phyloP scores from a whole-genome alignment of 495 filamentous ascomycete genomes.

The Rhypophila decipiens region DNA sequence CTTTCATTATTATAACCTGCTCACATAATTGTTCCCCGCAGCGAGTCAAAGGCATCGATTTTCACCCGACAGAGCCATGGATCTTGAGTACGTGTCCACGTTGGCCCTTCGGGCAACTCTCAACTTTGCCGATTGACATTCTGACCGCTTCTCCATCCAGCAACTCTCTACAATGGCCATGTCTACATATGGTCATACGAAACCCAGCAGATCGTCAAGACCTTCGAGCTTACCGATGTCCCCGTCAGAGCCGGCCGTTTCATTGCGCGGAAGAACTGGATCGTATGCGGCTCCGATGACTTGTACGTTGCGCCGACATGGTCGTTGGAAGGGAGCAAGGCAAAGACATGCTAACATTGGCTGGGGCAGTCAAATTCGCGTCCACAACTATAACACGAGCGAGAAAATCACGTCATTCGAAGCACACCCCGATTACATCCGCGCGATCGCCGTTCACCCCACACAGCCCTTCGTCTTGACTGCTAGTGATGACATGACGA shows the following conservation, averaged over 20 bases:
- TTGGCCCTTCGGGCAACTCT: background rate
- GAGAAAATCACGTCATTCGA: conserved; percentile 99
- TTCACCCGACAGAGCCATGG: conserved; percentile 95
- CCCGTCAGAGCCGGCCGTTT: conserved; percentile 96
- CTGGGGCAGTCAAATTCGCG: conserved; percentile 24
- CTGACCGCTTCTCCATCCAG: conserved; percentile 11
- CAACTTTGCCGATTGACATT: background rate
- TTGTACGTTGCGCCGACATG: conserved; percentile 63
- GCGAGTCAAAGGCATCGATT: conserved; percentile 96
- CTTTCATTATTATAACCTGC: conserved; percentile 45
- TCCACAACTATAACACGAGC: conserved; percentile 97
- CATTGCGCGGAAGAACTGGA: conserved; percentile 98
- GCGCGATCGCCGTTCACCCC: conserved; percentile 94
- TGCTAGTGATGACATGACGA: conserved; percentile 98
- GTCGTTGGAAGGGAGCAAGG: background rate
- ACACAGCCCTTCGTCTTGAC: conserved; percentile 94
- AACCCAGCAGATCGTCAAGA: conserved; percentile 95
- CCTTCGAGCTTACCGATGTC: conserved; percentile 98
- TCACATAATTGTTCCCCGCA: conserved; percentile 45
- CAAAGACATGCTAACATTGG: background rate
- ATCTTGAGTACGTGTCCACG: conserved; percentile 64
- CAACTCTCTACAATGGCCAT: conserved; percentile 91
- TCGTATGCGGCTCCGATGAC: conserved; percentile 96
- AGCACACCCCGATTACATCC: conserved; percentile 98
- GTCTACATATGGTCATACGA: conserved; percentile 99